These are phyloP conservation scores for Geum urbanum DNA, from an alignment of 306 rosid species.

Conservation along the genomic window DNA sequence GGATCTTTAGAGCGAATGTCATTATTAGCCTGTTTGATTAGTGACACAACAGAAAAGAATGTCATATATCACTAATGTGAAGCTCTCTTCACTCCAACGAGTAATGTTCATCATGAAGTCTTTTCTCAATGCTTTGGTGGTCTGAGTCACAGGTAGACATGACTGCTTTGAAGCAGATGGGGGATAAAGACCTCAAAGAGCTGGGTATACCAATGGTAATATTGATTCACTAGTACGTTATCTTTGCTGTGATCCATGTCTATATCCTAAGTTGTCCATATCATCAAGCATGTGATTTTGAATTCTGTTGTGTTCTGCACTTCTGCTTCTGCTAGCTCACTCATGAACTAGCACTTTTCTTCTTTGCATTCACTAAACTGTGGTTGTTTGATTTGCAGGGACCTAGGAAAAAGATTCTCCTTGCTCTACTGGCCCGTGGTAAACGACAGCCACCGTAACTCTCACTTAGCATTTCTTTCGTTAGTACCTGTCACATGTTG, in stretches of 20 bases:
- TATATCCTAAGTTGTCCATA: background rate
- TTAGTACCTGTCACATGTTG: background rate
- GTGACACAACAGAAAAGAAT: background rate
- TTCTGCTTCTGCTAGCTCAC: background rate
- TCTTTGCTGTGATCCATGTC: background rate
- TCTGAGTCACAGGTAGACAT: slow-evolving; percentile 51
- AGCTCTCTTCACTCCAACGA: slow-evolving; percentile 1
- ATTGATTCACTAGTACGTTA: background rate
- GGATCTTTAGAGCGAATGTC: background rate
- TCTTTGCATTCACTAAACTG: background rate
- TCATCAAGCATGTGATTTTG: background rate
- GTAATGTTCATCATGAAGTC: background rate
- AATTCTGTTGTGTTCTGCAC: background rate
- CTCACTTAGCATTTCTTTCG: background rate
- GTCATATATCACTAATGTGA: background rate
- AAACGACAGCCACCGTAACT: slow-evolving; percentile 31
- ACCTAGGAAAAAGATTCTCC: slow-evolving; percentile 69
- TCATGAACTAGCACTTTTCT: background rate
- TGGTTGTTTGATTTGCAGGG: slow-evolving; percentile 44
- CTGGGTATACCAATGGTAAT: slow-evolving; percentile 67
- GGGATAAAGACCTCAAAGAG: slow-evolving; percentile 64
- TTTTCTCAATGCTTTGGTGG: background rate
- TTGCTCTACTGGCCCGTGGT: slow-evolving; percentile 33
- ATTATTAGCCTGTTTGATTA: background rate
- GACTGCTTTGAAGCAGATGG: slow-evolving; percentile 61